phyloP scores from a whole-genome alignment of 78 protist species.

The Dictyostelium capitatum region DNA sequence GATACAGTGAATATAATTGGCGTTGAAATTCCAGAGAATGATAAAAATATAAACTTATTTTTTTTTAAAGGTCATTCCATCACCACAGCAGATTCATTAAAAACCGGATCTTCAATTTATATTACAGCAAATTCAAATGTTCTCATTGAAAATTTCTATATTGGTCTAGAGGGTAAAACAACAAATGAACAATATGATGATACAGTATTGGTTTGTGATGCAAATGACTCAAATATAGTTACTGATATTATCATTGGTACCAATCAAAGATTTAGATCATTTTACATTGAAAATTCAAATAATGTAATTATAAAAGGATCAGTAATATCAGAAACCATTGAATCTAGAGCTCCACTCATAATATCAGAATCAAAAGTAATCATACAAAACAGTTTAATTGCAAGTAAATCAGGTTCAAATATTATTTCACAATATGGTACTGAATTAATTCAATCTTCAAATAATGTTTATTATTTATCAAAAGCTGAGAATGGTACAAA shows the following conservation, averaged over 20 bases:
- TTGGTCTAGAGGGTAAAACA: background rate
- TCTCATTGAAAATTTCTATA: background rate
- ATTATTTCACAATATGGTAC: background rate
- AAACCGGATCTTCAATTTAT: background rate
- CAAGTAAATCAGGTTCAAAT: slow-evolving; percentile 7
- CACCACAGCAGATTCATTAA: background rate
- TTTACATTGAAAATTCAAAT: background rate
- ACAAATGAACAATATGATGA: background rate
- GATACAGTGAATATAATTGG: no score
- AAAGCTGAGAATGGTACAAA: no score
- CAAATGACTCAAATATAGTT: background rate
- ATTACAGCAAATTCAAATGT: background rate
- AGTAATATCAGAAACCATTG: background rate
- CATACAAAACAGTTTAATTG: background rate
- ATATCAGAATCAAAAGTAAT: background rate
- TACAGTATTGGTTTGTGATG: background rate
- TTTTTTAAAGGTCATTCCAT: background rate
- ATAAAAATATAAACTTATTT: background rate
- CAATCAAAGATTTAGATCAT: background rate
- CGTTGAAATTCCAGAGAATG: background rate
- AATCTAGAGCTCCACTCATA: background rate
- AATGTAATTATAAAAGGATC: background rate
- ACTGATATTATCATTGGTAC: background rate
- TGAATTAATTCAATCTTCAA: background rate
- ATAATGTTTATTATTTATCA: background rate